Evolutionary conservation across 2,329 filamentous ascomycete species (phyloP).

Genomic region (Hypoxylon sp.): DNA sequence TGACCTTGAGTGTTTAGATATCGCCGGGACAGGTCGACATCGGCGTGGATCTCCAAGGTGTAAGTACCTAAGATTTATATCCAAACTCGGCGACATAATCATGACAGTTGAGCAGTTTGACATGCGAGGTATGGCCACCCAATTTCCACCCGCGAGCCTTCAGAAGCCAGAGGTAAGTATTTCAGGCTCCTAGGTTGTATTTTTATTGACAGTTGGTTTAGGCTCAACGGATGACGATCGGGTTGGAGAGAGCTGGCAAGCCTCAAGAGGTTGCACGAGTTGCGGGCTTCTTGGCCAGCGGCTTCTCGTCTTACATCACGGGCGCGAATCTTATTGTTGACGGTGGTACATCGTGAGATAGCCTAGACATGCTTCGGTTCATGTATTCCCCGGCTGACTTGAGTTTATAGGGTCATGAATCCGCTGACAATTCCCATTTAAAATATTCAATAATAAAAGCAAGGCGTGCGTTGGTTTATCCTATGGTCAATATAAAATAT

Average conservation of each 20-base stretch:
- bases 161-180: slow-evolving; percentile 63
- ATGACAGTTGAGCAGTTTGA: slow-evolving; percentile 58
- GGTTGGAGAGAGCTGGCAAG: slow-evolving; percentile 70
- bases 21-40: slow-evolving; percentile 60
- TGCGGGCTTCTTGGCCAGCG: slow-evolving; percentile 73
- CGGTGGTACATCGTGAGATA: slow-evolving; percentile 65
- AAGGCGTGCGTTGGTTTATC: neutral
- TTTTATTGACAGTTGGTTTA: slow-evolving; percentile 33
- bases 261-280: slow-evolving; percentile 73
- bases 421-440: slow-evolving; percentile 60
- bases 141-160: slow-evolving; percentile 69
- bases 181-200: neutral
- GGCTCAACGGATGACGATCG: slow-evolving; percentile 66
- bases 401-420: slow-evolving; percentile 57
- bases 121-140: slow-evolving; percentile 64
- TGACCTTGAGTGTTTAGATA: slow-evolving; percentile 13
- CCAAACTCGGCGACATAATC: neutral
- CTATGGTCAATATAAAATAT: neutral
- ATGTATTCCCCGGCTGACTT: slow-evolving; percentile 35
- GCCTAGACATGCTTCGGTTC: slow-evolving; percentile 3
- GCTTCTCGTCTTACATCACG: slow-evolving; percentile 74
- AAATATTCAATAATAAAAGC: slow-evolving; percentile 2
- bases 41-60: slow-evolving; percentile 61
- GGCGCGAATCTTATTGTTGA: slow-evolving; percentile 75
- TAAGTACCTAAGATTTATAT: slow-evolving; percentile 46